Base-by-base conservation (phyloP, 1,139 yeast genomes). In the Candida sp. region DNA sequence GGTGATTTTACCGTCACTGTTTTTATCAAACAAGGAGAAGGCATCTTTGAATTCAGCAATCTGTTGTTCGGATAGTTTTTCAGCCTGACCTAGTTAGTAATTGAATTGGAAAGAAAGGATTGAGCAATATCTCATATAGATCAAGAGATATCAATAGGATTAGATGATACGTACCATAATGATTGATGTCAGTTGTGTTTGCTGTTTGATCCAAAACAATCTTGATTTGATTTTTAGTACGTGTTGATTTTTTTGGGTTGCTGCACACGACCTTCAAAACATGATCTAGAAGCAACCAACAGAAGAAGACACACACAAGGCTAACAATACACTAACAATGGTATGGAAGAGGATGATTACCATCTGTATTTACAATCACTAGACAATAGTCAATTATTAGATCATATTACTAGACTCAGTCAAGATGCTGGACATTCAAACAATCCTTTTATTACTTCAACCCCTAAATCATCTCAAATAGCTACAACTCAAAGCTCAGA, bases 31-130 rank as follows among this genome's bases (percentile, higher is more conserved):
- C 53, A 93, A 80, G 46, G 97, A 88, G 65, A 93, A 93, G 9
- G 99, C 99, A 75, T 93, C 99, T 69, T 89, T 90, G 70, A 93
- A 93, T 61, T 95, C 98, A 49, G 95, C 87, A 60, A 91, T 89
- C 73, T 93, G 99, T 70, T 89, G 95, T 64, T 91, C 96, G 40
- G 97, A 87, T 60, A 93, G 81, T 72, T 90, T 87, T 55, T 87
- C 95, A 58, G 95, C 83, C 88, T 78, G 47, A 7, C 5, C 5
- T 22, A 5, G 32, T 42, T 41, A 33, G 40, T 42, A 34, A n/a
- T n/a, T n/a, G n/a, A n/a, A n/a, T n/a, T n/a, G n/a, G n/a, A n/a
- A n/a, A n/a, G n/a, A n/a, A n/a, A n/a, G n/a, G n/a, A n/a, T n/a
- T n/a, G n/a, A n/a, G n/a, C n/a, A n/a, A n/a, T n/a, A n/a, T n/a